Conservation (phyloP, 169 alveolate genomes). For the Miamiensis avidus region DNA sequence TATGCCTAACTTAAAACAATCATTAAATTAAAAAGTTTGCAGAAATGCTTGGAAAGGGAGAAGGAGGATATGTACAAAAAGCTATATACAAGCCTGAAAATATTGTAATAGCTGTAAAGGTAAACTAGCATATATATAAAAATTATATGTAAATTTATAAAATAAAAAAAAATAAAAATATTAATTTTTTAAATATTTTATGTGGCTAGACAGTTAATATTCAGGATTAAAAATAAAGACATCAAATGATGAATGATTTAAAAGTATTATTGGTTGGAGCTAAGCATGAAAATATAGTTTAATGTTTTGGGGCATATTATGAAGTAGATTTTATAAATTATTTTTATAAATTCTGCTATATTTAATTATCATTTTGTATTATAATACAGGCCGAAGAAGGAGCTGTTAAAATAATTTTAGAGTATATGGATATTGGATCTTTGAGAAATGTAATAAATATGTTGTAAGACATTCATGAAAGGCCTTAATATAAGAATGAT, state of each 20-base stretch:
- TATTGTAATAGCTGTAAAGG: constrained; percentile 50
- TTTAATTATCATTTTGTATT: too few relatives aligned
- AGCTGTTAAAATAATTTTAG: constrained; percentile 46
- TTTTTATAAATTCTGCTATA: neutral
- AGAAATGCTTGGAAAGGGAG: constrained; percentile 40
- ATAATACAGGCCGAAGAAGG: constrained; percentile 33
- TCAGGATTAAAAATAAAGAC: constrained; percentile 42
- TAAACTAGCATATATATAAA: neutral
- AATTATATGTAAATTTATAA: neutral
- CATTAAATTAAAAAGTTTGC: neutral
- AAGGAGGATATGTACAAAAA: constrained; percentile 46
- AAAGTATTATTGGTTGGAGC: constrained; percentile 36
- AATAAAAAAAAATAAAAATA: too few relatives aligned
- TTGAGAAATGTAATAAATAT: constrained; percentile 42
- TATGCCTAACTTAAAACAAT: too few relatives aligned
- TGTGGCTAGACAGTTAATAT: constrained; percentile 34
- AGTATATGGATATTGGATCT: constrained; percentile 56
- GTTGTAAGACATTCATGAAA: constrained; percentile 10
- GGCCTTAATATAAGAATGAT: constrained; percentile 14
- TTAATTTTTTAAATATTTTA: neutral
- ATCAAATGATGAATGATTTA: constrained; percentile 44
- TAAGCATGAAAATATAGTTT: constrained; percentile 27
- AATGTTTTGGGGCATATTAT: constrained; percentile 44
- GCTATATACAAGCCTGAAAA: constrained; percentile 42
- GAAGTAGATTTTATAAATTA: constrained; percentile 33